Evolutionary conservation across 1,139 yeast genomes (phyloP), one percentile per base, ranked within the genome.

Genomic region (Suhomyces bokatorum): DNA sequence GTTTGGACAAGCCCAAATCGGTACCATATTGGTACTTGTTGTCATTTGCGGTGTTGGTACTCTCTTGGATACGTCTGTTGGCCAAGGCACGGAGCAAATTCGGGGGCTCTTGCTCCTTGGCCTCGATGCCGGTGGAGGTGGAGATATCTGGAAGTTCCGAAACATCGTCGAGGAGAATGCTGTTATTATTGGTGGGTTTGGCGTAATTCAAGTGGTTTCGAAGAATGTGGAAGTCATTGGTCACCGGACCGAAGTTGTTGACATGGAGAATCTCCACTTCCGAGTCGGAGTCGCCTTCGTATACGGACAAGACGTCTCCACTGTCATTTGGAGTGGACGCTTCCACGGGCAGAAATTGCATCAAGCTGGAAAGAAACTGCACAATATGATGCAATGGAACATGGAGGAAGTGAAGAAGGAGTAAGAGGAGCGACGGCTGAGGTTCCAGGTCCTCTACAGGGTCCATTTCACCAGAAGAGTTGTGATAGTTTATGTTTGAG

Each of bases 221-320:
- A n/a, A 52, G 34, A 3, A 52, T 28, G 33, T 53, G 57, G 30
- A 43, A 53, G 36, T 53, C 56, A 24, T 53, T 49, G 13, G 56
- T 50, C 28, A 51, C 33, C 2, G 17, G 37, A 3, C 24, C 33
- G 17, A 40, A 29, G 15, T 17, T 27, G 27, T 29, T 20, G n/a
- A 37, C n/a, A 28, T 37, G 45, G 15, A 39, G 35, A 24, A 42
- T 38, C 20, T 27, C 40, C 7, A 43, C 32, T 17, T 43, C 39
- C 12, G 46, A 29, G 6, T 40, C 50, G 6, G 41, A 35, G 3
- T 28, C 35, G 9, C 17, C 32, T n/a, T 22, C 17, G 31, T 29
- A n/a, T 14, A 32, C 16, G 11, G 32, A 16, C 38, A 16, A n/a
- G 8, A 20, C 24, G 8, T 20, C 24, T 20, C 24, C 24, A 20